Conservation (phyloP, 306 rosid species). For the Albizia julibrissin region DNA sequence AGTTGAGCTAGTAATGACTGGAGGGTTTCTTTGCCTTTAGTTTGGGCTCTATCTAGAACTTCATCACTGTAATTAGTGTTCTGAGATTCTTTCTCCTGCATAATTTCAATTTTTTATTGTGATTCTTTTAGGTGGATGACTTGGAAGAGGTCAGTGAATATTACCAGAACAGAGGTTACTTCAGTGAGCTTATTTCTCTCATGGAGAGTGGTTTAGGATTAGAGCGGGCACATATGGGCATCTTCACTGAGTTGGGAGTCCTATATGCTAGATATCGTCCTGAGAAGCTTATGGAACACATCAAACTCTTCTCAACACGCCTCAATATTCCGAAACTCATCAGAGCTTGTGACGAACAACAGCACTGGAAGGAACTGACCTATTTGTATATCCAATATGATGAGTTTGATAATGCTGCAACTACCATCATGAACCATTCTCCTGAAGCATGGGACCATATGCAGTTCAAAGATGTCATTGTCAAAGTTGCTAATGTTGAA, state of each 20-base stretch:
- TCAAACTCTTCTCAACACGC: constrained; percentile 93
- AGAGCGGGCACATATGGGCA: constrained; percentile 99
- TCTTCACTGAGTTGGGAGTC: constrained; percentile 97
- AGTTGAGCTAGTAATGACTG: constrained; percentile 19
- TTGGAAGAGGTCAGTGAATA: constrained; percentile 99
- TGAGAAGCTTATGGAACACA: constrained; percentile 99
- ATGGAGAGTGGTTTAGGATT: constrained; percentile 99
- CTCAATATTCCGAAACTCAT: constrained; percentile 98
- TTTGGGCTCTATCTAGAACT: constrained; percentile 11
- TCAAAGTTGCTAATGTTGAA: constrained; percentile 96
- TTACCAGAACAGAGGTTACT: constrained; percentile 98
- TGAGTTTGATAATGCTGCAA: constrained; percentile 98
- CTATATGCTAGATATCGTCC: constrained; percentile 97
- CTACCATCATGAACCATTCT: constrained; percentile 99
- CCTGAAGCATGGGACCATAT: constrained; percentile 99
- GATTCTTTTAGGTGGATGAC: constrained; percentile 82
- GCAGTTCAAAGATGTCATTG: constrained; percentile 96
- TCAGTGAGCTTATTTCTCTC: constrained; percentile 92
- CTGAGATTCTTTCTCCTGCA: constrained; percentile 24
- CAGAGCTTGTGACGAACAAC: constrained; percentile 97
- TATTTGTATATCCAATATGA: constrained; percentile 96
- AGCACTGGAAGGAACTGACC: constrained; percentile 95
- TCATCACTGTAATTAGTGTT: neutral
- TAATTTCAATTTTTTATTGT: neutral
- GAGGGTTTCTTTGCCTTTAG: constrained; percentile 26